Evolutionary conservation across 129 eudicot genomes (phyloP), one percentile per base, ranked within the genome.

Genomic region (Erigeron canadensis): DNA sequence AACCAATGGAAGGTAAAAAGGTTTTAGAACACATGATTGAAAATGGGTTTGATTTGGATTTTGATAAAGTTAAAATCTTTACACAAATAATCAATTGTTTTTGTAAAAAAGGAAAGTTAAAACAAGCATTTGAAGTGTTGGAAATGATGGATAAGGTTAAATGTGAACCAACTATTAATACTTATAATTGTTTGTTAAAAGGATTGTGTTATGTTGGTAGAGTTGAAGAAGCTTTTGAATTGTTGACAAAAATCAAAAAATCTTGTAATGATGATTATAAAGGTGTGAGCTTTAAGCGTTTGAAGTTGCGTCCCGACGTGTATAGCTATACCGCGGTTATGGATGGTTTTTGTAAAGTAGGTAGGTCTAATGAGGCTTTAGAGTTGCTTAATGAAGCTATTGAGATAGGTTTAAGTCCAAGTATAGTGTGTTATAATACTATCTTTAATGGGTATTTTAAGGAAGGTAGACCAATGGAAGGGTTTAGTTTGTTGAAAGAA

Each of bases 301-400:
- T 28, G 34, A 28, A 28, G 34, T 28, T 76, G 69, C 75, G 65
- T 28, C 90, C 88, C 0, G 96, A 91, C 69, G 80, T 91, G 8
- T 91, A 88, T 70, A 82, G 84, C 1, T 88, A 82, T 65, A 88
- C 97, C 37, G 88, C 89, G 2, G 76, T 91, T 9, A 91, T 91
- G 97, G 86, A 91, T 84, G 97, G 96, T 8, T 84, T 91, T 43
- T 91, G 97, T 51, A 91, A 88, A 68, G 97, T 91, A 80, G 96
- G 97, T 10, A 81, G 97, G 41, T 86, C 96, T 8, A 66, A 88
- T 60, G 97, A 91, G 78, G 97, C 96, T 13, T 28, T 86, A 16
- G 97, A 91, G 54, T 84, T 91, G 81, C 84, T 88, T 4, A 60
- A 79, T 54, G 96, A 88, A 77, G 97, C 89, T 40, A 46, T 82